Base-by-base conservation (phyloP, 2,329 filamentous ascomycete species). In the Bertia moriformis region DNA sequence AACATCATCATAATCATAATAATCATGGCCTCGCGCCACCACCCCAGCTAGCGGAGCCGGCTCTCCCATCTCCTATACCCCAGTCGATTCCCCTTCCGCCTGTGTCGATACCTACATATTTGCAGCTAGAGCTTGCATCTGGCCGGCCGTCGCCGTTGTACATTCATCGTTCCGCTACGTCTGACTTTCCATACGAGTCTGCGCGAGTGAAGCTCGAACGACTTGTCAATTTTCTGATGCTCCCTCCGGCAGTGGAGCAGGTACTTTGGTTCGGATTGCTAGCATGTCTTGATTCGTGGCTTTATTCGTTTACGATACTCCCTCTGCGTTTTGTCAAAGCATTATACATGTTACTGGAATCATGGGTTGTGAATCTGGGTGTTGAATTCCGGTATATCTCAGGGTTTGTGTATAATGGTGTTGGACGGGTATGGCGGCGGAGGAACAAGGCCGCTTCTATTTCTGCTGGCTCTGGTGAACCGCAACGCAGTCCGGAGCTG, bases 301-400 rank as follows among this genome's bases (percentile, higher is more conserved):
- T 98, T 1, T 91, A 95, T 60, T 93, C 86, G 1, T 93, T 98
- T 49, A 98, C 91, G 0, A 94, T 98, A 35, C 65, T 98, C 0
- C 91, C 91, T 0, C 69, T 98, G 42, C 74, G 91, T 2, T 96
- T 98, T 49, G 57, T 83, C 40, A 82, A 88, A 42, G 89, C 91
- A 1, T 50, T 89, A 0, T 75, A 74, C 15, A 77, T 96, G 2
- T 61, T 98, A 18, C 56, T 76, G 7, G 71, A 73, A 43, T 96
- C 88, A 70, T 93, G 85, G 84, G 67, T 59, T 2, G 73, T 81
- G 22, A 73, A 87, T 17, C 48, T 89, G 2, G 66, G 67, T 3
- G 82, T 79, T 45, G 89, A 96, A 56, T 65, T 68, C 1, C 68
- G 66, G 3, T 91, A 80, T 61, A 60, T 94, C 3, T 68, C 73